A percentile compares a stretch with the other conserved stretches of the same genome.
These are phyloP conservation scores for Monilinia fructicola DNA, from an alignment of 2,329 filamentous ascomycete genomes.

Conservation along the genomic window DNA sequence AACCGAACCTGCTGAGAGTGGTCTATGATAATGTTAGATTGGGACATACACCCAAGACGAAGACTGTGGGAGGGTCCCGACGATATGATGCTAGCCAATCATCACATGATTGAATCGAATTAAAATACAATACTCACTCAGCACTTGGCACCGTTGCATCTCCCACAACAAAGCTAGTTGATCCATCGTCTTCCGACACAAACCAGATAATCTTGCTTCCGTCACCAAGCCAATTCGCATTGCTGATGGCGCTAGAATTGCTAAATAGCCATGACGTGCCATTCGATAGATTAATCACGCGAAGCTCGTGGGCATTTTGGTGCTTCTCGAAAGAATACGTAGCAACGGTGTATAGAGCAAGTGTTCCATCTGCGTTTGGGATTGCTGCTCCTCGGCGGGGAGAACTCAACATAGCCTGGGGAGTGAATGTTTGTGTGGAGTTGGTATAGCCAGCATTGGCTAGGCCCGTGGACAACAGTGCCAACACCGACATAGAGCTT, in stretches of 20 bases:
- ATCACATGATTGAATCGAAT: neutral
- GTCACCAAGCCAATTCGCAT: slow-evolving; percentile 33
- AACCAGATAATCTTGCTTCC: slow-evolving; percentile 34
- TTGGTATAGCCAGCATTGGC: slow-evolving; percentile 24
- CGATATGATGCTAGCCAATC: neutral
- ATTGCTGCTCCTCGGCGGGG: slow-evolving; percentile 67
- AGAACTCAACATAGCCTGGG: slow-evolving; percentile 72
- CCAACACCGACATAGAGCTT: slow-evolving; percentile 14
- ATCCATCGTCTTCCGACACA: slow-evolving; percentile 32
- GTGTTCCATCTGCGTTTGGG: slow-evolving; percentile 65
- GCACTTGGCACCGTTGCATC: slow-evolving; percentile 31
- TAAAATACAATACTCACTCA: slow-evolving; percentile 26
- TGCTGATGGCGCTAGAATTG: slow-evolving; percentile 33
- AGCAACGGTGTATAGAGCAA: slow-evolving; percentile 66
- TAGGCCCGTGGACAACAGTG: slow-evolving; percentile 15
- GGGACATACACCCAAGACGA: neutral
- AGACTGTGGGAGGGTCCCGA: no score
- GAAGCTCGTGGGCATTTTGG: slow-evolving; percentile 53
- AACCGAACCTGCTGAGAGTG: slow-evolving; percentile 30
- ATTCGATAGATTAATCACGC: slow-evolving; percentile 61
- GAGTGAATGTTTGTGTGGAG: slow-evolving; percentile 54
- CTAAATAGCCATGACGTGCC: slow-evolving; percentile 30
- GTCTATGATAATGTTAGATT: slow-evolving; percentile 26
- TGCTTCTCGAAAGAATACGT: slow-evolving; percentile 77
- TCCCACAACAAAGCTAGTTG: slow-evolving; percentile 32